Conservation (phyloP, 164 flowering plant genomes). For the Warburgia ugandensis region DNA sequence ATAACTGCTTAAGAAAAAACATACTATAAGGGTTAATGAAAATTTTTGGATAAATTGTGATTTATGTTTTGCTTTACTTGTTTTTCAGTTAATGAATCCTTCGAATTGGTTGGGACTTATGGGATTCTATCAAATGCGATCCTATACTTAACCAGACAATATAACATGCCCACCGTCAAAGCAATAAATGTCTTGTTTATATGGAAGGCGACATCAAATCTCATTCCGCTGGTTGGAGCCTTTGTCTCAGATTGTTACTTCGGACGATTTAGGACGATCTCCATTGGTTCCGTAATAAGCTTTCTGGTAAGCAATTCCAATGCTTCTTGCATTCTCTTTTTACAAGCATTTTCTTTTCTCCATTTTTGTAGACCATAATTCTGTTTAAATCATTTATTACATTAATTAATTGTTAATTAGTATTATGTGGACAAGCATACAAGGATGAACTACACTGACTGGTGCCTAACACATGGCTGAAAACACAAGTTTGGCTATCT, state of each 20-base stretch:
- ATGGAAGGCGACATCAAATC: constrained; percentile 38
- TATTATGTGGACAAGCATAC: too few relatives aligned
- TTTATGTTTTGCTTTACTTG: not conserved
- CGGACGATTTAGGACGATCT: constrained; percentile 53
- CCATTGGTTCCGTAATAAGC: constrained; percentile 29
- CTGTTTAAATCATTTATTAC: not conserved
- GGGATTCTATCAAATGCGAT: constrained; percentile 56
- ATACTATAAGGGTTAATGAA: too few relatives aligned
- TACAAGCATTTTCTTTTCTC: not conserved
- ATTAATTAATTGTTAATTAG: too few relatives aligned
- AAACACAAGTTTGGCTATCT: too few relatives aligned
- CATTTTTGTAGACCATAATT: not conserved
- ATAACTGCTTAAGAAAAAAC: too few relatives aligned
- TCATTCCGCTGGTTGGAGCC: constrained; percentile 43
- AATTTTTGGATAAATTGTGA: not conserved
- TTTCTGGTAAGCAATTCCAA: constrained; percentile 32
- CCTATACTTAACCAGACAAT: constrained; percentile 30
- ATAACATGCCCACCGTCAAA: constrained; percentile 22
- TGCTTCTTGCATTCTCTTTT: not conserved
- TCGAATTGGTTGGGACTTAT: constrained; percentile 46
- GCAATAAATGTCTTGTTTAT: constrained; percentile 33
- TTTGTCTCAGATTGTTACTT: constrained; percentile 56
- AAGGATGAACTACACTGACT: not conserved
- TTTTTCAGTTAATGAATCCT: constrained; percentile 44
- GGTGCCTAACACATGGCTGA: not conserved